Evolutionary conservation across 257 asterid genomes (phyloP), one percentile per base, ranked within the genome.

Genomic region (Penstemon newberryi): DNA sequence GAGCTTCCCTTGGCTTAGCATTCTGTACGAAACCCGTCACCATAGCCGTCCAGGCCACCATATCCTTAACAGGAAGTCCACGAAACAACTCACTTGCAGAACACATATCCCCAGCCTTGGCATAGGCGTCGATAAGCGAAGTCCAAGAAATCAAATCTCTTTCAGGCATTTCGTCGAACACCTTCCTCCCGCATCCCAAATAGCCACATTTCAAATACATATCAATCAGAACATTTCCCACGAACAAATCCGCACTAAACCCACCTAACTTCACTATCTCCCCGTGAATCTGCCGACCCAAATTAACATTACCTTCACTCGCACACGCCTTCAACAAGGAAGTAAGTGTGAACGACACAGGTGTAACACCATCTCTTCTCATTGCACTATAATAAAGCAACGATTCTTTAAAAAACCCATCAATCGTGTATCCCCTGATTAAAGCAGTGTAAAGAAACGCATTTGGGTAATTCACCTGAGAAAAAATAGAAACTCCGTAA

Each of bases 21-120:
- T 92, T 89, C 57, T 80, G 89, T 0, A 85, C 95, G 50, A 82
- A 88, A 12, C 98, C 96, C 4, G 95, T 82, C 72, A 92, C 91
- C 92, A 89, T 83, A 0, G 96, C 83, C 0, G 96, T 92, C 96
- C 98, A 92, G 0, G 88, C 90, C 76, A 90, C 88, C 85, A 82
- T 80, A 66, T 86, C 98, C 80, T 88, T 88, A 70, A 52, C 77
- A 7, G 87, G 89, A 73, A 82, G 36, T 5, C 49, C n/a, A 56
- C 58, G 58, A 77, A 92, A 92, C 75, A 92, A n/a, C 73, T 78
- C 85, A 10, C 52, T 43, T 5, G 95, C 97, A 19, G 68, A 67
- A 53, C 3, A 77, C 86, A 90, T 86, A 41, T 84, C 80, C 55
- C 95, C 96, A 18, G 43, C 56, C 70, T 88, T 92, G 0, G 90